These are phyloP conservation scores for Penicillium sp. DNA, from an alignment of 2,329 filamentous ascomycete genomes.

Conservation along the genomic window DNA sequence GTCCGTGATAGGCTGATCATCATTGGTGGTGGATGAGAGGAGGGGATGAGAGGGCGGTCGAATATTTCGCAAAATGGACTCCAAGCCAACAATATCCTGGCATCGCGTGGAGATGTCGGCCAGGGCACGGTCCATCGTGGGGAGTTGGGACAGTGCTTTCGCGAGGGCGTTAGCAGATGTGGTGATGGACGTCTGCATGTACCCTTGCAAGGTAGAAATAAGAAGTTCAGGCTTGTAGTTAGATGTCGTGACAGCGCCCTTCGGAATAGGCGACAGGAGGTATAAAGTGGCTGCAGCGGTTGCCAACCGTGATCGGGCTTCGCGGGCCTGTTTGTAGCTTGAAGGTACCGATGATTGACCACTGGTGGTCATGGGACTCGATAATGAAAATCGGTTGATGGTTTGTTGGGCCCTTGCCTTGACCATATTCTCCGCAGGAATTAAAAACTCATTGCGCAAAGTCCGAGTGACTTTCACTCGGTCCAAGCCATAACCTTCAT, in stretches of 20 bases:
- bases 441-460: slow-evolving; percentile 67
- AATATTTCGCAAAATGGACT: slow-evolving; percentile 69
- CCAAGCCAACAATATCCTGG: slow-evolving; percentile 87
- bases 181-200: slow-evolving; percentile 77
- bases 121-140: slow-evolving; percentile 77
- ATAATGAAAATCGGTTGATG: slow-evolving; percentile 80
- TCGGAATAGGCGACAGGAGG: slow-evolving; percentile 69
- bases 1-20: slow-evolving; percentile 34
- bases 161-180: slow-evolving; percentile 73
- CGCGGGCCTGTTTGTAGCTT: slow-evolving; percentile 65
- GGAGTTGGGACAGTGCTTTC: slow-evolving; percentile 74
- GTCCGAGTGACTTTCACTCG: slow-evolving; percentile 70
- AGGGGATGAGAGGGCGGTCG: slow-evolving; percentile 70
- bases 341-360: slow-evolving; percentile 37
- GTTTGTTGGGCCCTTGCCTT: slow-evolving; percentile 72
- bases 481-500: slow-evolving; percentile 75
- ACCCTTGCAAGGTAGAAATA: slow-evolving; percentile 73
- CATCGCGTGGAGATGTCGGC: slow-evolving; percentile 79
- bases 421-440: slow-evolving; percentile 72
- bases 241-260: slow-evolving; percentile 43
- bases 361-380: slow-evolving; percentile 39
- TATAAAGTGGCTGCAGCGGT: slow-evolving; percentile 77
- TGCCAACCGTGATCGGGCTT: slow-evolving; percentile 69
- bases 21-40: slow-evolving; percentile 36
- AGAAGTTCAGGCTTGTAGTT: slow-evolving; percentile 68